Percentiles rank a stretch among this genome's conserved stretches.
Conservation (phyloP, 192 early-diverging fungal species). For the Thamnidium elegans region DNA sequence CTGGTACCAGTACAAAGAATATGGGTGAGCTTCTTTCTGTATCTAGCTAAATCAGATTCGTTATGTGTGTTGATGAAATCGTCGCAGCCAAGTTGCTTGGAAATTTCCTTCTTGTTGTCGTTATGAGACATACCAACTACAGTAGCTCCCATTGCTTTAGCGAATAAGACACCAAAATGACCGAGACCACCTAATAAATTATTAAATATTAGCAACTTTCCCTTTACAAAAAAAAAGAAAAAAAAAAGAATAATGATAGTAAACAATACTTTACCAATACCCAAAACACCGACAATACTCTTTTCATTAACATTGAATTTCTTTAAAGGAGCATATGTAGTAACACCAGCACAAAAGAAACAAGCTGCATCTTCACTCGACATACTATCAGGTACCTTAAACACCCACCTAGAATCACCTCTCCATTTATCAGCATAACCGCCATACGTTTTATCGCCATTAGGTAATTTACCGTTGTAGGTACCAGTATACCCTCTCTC, state of each 20-base stretch:
- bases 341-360: conserved; percentile 74
- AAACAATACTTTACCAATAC: conserved; percentile 55
- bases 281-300: conserved; percentile 55
- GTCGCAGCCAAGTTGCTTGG: conserved; percentile 53
- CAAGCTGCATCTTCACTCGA: conserved; percentile 59
- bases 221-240: neutral
- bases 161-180: conserved; percentile 60
- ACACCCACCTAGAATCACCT: conserved; percentile 55
- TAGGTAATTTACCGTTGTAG: conserved; percentile 34
- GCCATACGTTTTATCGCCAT: conserved; percentile 48
- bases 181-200: conserved; percentile 55
- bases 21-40: conserved; percentile 20
- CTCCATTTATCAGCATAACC: conserved; percentile 51
- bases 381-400: conserved; percentile 59
- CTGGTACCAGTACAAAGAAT: conserved; percentile 27
- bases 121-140: conserved; percentile 56
- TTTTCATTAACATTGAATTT: conserved; percentile 41
- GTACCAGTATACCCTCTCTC: conserved; percentile 48
- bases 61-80: conserved; percentile 22
- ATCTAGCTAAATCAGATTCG: conserved; percentile 3
- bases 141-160: conserved; percentile 42
- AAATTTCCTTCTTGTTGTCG: conserved; percentile 57
- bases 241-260: conserved; percentile 16
- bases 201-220: conserved; percentile 34
- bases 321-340: conserved; percentile 52